Evolutionary conservation across 805 yeast genomes (phyloP), one percentile per base, ranked within the genome.

Genomic region (Starmerella asiatica): DNA sequence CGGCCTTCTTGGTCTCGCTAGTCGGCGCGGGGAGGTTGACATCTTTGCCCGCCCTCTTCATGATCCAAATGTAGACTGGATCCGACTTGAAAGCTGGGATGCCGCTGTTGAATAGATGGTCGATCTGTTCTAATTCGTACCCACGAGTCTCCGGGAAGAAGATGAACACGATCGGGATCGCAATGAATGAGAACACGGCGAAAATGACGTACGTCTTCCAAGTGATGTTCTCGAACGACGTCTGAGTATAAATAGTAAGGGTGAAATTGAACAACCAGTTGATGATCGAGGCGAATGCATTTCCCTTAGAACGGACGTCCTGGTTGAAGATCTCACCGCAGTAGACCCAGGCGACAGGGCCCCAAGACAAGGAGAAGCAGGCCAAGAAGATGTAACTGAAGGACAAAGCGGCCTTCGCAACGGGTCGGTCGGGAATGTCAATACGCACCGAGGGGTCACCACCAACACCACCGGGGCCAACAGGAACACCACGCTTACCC

Each of bases 351-450:
- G 73, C 74, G 45, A 72, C 71, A 30, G 91, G 85, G 55, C 88
- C 91, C 91, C 93, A 82, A 21, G 88, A 71, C 5, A 81, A 67
- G 12, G 91, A 91, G 65, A 79, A 79, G 59, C 75, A 74, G 38
- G 77, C 75, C 51, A 82, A 73, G 56, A 77, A 82, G 46, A 70
- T 49, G 58, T 75, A 72, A 14, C 67, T 59, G 53, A 70, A 68
- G 19, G 73, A 73, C 49, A 73, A 65, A 51, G 70, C 63, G 33
- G 68, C 70, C 56, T 68, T 65, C 11, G 70, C 64, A 12, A 61
- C 51, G 7, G 45, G 50, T 24, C 59, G 44, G n/a, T 43, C 70
- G 31, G 82, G 70, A 4, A 70, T 51, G 3, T 69, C 62, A 94
- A 86, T 84, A 1, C 88, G 52, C 14, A 47, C 48, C 23, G 40